phyloP scores from a whole-genome alignment of 2,329 filamentous ascomycete genomes.

The Fusarium camptoceras region DNA sequence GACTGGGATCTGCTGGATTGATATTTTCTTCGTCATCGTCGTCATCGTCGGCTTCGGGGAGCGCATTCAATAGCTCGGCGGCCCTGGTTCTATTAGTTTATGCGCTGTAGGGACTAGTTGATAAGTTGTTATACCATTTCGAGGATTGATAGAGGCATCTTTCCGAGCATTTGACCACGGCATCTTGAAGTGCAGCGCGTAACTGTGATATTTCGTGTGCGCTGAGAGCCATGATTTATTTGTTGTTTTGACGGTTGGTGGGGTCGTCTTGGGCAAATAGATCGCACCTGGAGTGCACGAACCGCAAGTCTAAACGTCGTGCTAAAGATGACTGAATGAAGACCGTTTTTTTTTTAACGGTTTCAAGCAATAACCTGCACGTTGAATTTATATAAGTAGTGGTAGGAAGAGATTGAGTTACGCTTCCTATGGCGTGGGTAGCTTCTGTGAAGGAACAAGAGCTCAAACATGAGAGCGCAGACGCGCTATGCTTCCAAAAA shows the following conservation, averaged over 20 bases:
- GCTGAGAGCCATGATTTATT: slow-evolving; percentile 63
- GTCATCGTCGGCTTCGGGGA: slow-evolving; percentile 71
- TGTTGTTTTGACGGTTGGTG: slow-evolving; percentile 31
- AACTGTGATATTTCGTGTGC: slow-evolving; percentile 71
- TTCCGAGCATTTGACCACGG: slow-evolving; percentile 91
- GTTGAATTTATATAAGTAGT: background rate
- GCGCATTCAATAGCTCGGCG: slow-evolving; percentile 89
- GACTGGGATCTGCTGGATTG: slow-evolving; percentile 48
- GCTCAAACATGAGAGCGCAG: slow-evolving; percentile 1
- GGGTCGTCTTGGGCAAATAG: background rate
- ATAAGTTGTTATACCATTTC: slow-evolving; percentile 78
- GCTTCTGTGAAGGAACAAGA: slow-evolving; percentile 21
- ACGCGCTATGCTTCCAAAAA: background rate
- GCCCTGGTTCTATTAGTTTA: slow-evolving; percentile 70
- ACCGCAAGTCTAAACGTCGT: background rate
- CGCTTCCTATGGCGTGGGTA: background rate
- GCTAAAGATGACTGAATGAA: background rate
- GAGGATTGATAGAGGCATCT: slow-evolving; percentile 94
- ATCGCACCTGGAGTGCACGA: background rate
- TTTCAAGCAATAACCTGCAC: background rate
- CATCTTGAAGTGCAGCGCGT: slow-evolving; percentile 81
- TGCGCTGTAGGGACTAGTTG: background rate
- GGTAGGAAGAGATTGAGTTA: background rate
- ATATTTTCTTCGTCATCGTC: slow-evolving; percentile 67
- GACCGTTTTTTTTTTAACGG: background rate